Evolutionary conservation across 2,329 filamentous ascomycete species (phyloP).

Genomic region (Thermoascus crustaceus): DNA sequence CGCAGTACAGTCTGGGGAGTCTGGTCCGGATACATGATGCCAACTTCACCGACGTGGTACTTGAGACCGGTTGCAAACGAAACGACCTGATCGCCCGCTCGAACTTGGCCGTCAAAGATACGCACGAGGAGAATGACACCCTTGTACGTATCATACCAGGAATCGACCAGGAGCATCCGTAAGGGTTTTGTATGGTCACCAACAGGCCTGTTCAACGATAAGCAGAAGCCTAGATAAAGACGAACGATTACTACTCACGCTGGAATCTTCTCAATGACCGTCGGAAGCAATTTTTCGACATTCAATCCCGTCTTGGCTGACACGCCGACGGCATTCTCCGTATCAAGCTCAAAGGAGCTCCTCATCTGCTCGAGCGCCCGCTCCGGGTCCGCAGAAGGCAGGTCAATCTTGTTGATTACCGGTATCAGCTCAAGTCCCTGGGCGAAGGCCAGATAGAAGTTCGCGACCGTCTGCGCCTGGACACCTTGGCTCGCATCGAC

Average conservation of each 20-base stretch:
- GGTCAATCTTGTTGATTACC: conserved; percentile 93
- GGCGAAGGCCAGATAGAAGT: conserved; percentile 95
- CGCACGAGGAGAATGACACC: conserved; percentile 87
- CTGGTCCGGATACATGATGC: conserved; percentile 88
- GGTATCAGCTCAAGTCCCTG: conserved; percentile 81
- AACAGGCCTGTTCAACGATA: conserved; percentile 43
- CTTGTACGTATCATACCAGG: conserved; percentile 95
- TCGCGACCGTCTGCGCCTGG: conserved; percentile 95
- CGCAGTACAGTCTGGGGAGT: conserved; percentile 71
- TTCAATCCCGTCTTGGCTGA: conserved; percentile 93
- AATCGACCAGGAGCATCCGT: conserved; percentile 84
- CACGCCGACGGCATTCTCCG: conserved; percentile 64
- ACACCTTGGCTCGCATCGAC: conserved; percentile 96
- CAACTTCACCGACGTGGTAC: conserved; percentile 92
- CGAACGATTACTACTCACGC: conserved; percentile 34
- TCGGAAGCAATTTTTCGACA: conserved; percentile 72
- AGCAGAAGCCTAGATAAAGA: conserved; percentile 4
- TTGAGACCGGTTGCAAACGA: conserved; percentile 82
- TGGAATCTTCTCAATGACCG: conserved; percentile 77
- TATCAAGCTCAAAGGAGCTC: conserved; percentile 78
- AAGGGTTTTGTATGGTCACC: conserved; percentile 67
- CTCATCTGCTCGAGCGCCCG: conserved; percentile 80
- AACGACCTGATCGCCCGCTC: conserved; percentile 73
- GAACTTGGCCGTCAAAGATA: conserved; percentile 79
- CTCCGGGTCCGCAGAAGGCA: conserved; percentile 79